Evolutionary conservation across 164 flowering plant genomes (phyloP), one percentile per base, ranked within the genome.

Genomic region (Tetrastigma voinierianum): DNA sequence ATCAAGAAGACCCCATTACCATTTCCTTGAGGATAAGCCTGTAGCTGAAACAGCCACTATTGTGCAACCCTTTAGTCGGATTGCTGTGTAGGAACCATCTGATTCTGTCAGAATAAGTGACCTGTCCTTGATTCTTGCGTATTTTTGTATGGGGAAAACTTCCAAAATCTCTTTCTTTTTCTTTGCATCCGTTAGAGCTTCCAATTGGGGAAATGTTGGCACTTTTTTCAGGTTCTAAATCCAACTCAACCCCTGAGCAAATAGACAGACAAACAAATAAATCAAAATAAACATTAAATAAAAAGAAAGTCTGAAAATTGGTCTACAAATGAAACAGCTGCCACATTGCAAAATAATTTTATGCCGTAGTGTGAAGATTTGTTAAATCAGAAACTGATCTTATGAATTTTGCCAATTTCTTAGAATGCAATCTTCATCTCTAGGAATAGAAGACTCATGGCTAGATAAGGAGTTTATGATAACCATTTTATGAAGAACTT

Each of bases 1-100:
- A 32, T 32, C 40, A 7, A 32, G 40, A 70, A 67, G 44, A 15
- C 12, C 12, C 47, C 46, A 57, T 79, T 81, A 89, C 97, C 98
- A 95, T 77, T 91, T 94, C 73, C 82, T 85, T 24, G 93, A 77
- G n/a, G 97, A 45, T 10, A 81, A 64, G 70, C 16, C 60, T 51
- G 96, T 67, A 14, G 92, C 96, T 12, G 98, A 95, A 72, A 95
- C 98, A 66, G 98, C 85, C 69, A 72, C 70, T 57, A 95, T 59
- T 2, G 46, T 65, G 74, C 96, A 90, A 62, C 89, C 91, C 23
- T 73, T 76, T 12, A 95, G 78, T 43, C 48, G 70, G 43, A 95
- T 75, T 25, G 68, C 67, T 23, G 67, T 67, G 21, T 59, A 66
- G 12, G 88, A 82, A 59, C 88, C 96, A 82, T 86, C 87, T 25